These are phyloP conservation scores for Meyerozyma smithsonii DNA, from an alignment of 1,139 yeast genomes.

Conservation along the genomic window DNA sequence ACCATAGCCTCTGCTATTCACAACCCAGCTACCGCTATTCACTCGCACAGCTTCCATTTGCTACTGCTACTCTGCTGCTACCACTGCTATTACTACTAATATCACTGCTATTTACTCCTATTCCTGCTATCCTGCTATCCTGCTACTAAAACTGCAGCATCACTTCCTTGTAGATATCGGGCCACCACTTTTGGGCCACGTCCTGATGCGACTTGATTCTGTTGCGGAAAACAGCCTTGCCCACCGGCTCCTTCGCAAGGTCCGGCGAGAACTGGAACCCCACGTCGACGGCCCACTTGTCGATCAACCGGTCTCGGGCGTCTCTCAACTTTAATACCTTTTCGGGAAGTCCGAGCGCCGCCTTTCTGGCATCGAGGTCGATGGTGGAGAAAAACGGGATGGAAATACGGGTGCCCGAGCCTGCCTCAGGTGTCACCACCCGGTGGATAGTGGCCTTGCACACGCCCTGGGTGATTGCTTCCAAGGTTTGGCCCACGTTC, in stretches of 20 bases:
- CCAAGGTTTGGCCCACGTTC: slow-evolving; percentile 52
- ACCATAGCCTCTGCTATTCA: not conserved
- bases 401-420: slow-evolving; percentile 49
- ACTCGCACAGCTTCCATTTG: not conserved
- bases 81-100: not conserved
- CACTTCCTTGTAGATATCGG: slow-evolving; percentile 40
- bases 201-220: slow-evolving; percentile 65
- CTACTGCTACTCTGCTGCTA: not conserved
- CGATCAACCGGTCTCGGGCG: slow-evolving; percentile 34
- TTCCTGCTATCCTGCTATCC: not conserved
- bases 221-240: slow-evolving; percentile 58
- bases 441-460: slow-evolving; percentile 67
- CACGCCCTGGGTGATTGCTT: slow-evolving; percentile 49
- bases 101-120: not conserved
- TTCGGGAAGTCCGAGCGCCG: slow-evolving; percentile 28
- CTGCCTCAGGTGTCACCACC: slow-evolving; percentile 51
- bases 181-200: slow-evolving; percentile 62
- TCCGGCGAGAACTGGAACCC: slow-evolving; percentile 50
- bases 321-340: slow-evolving; percentile 28
- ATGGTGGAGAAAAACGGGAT: slow-evolving; percentile 54
- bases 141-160: slow-evolving; percentile 11
- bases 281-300: slow-evolving; percentile 30
- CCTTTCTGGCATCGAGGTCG: slow-evolving; percentile 40
- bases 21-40: not conserved
- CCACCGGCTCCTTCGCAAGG: slow-evolving; percentile 43